A percentile compares a stretch with the other conserved stretches of the same genome.
phyloP scores from a whole-genome alignment of 129 eudicot genomes.

The Logfia minima region DNA sequence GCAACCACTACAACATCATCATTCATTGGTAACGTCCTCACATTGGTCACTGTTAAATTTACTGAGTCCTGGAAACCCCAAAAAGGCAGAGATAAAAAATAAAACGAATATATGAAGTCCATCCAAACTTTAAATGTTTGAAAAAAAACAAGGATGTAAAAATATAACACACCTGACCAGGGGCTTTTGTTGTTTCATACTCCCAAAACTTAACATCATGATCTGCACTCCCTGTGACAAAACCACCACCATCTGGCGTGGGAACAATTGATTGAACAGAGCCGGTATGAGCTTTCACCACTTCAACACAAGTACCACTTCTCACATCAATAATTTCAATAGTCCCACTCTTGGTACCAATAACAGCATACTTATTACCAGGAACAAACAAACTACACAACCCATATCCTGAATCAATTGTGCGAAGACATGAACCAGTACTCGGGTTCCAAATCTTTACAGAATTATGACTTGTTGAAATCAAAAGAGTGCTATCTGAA shows the following conservation, averaged over 20 bases:
- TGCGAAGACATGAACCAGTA: conserved; percentile 81
- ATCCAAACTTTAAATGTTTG: background rate
- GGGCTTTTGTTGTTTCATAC: conserved; percentile 51
- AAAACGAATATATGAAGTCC: background rate
- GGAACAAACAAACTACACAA: conserved; percentile 87
- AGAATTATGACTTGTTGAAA: conserved; percentile 91
- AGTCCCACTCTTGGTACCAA: conserved; percentile 82
- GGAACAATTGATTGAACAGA: conserved; percentile 69
- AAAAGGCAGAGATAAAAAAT: background rate
- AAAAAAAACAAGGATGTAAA: background rate
- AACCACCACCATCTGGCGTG: conserved; percentile 75
- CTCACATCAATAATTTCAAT: conserved; percentile 83
- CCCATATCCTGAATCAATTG: conserved; percentile 92
- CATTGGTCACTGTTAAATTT: conserved; percentile 67
- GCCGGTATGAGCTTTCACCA: conserved; percentile 85
- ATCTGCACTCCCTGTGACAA: conserved; percentile 91
- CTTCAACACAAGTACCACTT: conserved; percentile 82
- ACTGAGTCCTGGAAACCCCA: conserved; percentile 50
- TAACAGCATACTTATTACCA: conserved; percentile 75
- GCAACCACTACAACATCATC: conserved; percentile 85
- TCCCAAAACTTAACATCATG: conserved; percentile 98
- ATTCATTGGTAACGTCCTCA: conserved; percentile 67
- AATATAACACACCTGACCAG: conserved; percentile 60
- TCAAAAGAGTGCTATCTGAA: conserved; percentile 79
- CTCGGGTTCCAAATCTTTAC: conserved; percentile 96